Evolutionary conservation across 1,284 basidiomycete species (phyloP), one percentile per base, ranked within the genome.

Genomic region (Sphaerobolus stellatus): DNA sequence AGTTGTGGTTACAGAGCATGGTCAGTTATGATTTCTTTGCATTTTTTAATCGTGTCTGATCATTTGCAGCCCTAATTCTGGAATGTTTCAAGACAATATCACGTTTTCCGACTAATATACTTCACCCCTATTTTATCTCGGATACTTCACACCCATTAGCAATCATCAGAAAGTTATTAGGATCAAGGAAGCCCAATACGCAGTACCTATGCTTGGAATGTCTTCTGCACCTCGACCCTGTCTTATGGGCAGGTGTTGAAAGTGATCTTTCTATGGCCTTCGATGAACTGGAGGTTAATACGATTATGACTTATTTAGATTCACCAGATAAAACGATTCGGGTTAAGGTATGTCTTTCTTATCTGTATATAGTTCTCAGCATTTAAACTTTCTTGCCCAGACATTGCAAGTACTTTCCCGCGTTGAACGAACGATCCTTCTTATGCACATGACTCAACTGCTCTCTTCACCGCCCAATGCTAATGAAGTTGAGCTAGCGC

Each of bases 251-350:
- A 5, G 88, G 88, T 66, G 14, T 65, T 73, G 3, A 20, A 18
- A 24, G 43, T 5, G 73, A 76, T 5, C 68, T 76, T 25, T 75
- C 78, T 31, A 69, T 80, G 2, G 70, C 81, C 4, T 66, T 90
- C 47, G 83, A 88, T 30, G 79, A 73, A 53, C 78, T 77, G 76
- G 88, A 90, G 56, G 88, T 90, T 29, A 83, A 84, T 56, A 72
- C 74, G 31, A 73, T 90, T 24, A 84, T 91, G 79, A 76, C 75
- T 54, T 68, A 86, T 20, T 69, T 91, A 24, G 78, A 83, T 56
- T 82, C 79, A 5, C 65, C 73, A 2, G 89, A 91, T 66, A 59
- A 65, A 11, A 61, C 75, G n/a, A 79, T 89, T 44, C 76, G 86
- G 50, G 75, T 68, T 52, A 82, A 76, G 75, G 88, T 86, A 61